Evolutionary conservation across 2,329 filamentous ascomycete genomes (phyloP).

Genomic region (Lecanicillium sp.): DNA sequence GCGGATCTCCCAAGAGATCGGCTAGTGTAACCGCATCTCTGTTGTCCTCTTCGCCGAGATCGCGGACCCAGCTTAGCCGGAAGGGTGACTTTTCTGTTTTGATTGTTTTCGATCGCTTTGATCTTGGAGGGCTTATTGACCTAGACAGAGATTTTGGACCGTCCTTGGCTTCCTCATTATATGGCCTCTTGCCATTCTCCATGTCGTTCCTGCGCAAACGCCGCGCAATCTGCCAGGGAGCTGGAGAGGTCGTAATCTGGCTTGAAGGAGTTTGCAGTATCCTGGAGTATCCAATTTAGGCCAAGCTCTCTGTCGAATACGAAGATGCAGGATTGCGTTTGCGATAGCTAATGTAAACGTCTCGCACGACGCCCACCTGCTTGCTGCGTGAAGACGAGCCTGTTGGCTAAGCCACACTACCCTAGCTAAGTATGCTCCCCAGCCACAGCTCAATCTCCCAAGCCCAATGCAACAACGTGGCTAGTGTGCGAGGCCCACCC

Average conservation of each 20-base stretch:
- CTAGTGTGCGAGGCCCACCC: slow-evolving; percentile 3
- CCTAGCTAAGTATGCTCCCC: too few species aligned
- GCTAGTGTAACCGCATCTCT: slow-evolving; percentile 57
- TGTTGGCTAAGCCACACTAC: slow-evolving; percentile 1
- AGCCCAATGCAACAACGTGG: background rate
- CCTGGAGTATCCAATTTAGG: too few species aligned
- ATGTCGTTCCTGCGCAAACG: background rate
- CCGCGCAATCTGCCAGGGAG: too few species aligned
- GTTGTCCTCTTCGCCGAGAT: slow-evolving; percentile 56
- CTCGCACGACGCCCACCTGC: too few species aligned
- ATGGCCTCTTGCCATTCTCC: slow-evolving; percentile 5
- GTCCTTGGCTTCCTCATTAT: slow-evolving; percentile 1
- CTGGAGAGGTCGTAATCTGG: too few species aligned
- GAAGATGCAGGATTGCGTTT: background rate
- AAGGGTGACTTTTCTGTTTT: slow-evolving; percentile 55
- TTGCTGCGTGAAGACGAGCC: background rate
- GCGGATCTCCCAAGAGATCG: slow-evolving; percentile 66
- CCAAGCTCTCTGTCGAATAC: background rate
- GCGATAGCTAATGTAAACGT: background rate
- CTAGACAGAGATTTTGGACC: slow-evolving; percentile 26
- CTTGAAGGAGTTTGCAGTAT: too few species aligned
- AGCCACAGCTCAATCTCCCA: too few species aligned
- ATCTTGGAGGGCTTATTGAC: slow-evolving; percentile 41
- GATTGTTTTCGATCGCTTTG: slow-evolving; percentile 24
- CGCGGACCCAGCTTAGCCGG: slow-evolving; percentile 62